Evolutionary conservation across 108 stramenopile genomes (phyloP), one percentile per base, ranked within the genome.

Genomic region (Nitzschia sp.): DNA sequence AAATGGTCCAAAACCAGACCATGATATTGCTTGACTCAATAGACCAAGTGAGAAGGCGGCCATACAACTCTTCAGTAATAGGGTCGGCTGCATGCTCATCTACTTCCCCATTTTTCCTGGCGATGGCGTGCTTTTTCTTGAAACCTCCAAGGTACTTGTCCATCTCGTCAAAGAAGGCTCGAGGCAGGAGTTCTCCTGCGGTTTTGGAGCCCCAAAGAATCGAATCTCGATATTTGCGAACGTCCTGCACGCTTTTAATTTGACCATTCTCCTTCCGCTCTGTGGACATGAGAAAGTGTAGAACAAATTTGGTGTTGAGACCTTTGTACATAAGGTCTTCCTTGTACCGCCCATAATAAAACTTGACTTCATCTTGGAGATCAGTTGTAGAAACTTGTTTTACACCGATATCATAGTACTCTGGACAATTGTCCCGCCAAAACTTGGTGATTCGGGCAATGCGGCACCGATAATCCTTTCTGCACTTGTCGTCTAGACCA

Each of bases 171-270:
- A 48, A 28, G n/a, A 70, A 64, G 1, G 9, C 19, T 45, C n/a
- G 1, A 23, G 79, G 74, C 41, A 66, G 47, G 3, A 1, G 36
- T 38, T 76, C 46, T 6, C 62, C 53, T 6, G 44, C 68, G 4
- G 32, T 52, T 27, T 71, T 54, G 13, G 79, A 29, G 22, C 74
- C 73, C 34, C 65, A 58, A 13, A 72, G 31, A 41, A 72, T 66
- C 17, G 79, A 74, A 62, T 80, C 70, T n/a, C 74, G 55, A 30
- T 76, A 76, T 44, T 76, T 71, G 28, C 75, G 54, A 21, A 75
- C 13, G 31, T 75, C 69, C 1, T 34, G 53, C 16, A 56, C 19
- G 9, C 36, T 33, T 25, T 69, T 70, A 15, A 47, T 17, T 45
- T 69, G 69, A 4, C 68, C 61, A 53, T 79, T 47, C 2, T 15